Conservation (phyloP, 495 filamentous ascomycete species). For the Alectoria sarmentosa region DNA sequence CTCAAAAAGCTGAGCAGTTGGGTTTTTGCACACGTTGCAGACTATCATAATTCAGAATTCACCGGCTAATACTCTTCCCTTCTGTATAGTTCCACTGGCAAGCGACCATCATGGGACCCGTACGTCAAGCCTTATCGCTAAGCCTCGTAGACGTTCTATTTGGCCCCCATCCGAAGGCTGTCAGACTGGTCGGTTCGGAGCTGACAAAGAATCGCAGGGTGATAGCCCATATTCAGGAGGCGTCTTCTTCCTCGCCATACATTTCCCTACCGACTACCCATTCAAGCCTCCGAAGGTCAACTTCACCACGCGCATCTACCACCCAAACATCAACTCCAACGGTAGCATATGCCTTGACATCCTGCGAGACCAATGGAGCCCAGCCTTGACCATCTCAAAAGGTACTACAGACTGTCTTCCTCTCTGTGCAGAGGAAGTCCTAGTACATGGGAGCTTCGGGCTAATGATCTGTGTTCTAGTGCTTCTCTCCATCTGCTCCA, state of each 20-base stretch:
- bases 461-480: constrained; percentile 44
- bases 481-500: constrained; percentile 97
- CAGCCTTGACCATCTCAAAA: constrained; percentile 96
- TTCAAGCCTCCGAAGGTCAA: constrained; percentile 99
- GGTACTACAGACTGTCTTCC: constrained; percentile 42
- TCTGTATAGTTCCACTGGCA: constrained; percentile 92
- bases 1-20: constrained; percentile 6
- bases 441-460: not conserved
- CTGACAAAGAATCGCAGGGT: constrained; percentile 42
- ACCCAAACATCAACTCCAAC: constrained; percentile 99
- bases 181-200: not conserved
- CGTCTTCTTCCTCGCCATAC: constrained; percentile 96
- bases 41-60: not conserved
- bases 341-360: constrained; percentile 99
- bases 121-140: constrained; percentile 47
- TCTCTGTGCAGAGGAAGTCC: not conserved
- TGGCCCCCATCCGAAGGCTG: not conserved
- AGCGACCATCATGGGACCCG: constrained; percentile 99
- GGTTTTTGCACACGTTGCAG: not conserved
- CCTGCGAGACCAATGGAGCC: constrained; percentile 97
- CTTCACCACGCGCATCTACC: constrained; percentile 99
- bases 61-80: constrained; percentile 5
- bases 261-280: constrained; percentile 99
- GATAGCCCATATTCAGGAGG: constrained; percentile 96
- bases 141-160: not conserved